A percentile compares a stretch with the other conserved stretches of the same genome.
Conservation (phyloP, 1,139 yeast species). For the Pneumocystis oryctolagi region DNA sequence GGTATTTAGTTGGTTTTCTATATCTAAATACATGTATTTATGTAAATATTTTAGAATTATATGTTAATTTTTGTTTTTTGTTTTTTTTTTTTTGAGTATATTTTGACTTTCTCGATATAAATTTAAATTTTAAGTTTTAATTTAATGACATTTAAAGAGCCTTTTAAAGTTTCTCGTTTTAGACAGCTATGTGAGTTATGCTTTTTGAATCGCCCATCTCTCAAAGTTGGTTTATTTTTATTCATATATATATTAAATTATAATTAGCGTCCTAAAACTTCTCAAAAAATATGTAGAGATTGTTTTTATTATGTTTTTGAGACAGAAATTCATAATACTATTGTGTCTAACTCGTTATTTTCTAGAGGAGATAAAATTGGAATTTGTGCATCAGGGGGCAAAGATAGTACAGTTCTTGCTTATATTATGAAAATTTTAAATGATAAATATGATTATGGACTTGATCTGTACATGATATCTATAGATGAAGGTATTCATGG, state of each 20-base stretch:
- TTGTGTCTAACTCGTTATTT: slow-evolving; percentile 53
- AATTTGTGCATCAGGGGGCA: slow-evolving; percentile 97
- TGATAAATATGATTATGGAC: slow-evolving; percentile 75
- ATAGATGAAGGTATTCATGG: slow-evolving; percentile 97
- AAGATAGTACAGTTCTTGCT: slow-evolving; percentile 92
- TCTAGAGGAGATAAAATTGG: slow-evolving; percentile 75
- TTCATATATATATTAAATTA: slow-evolving; percentile 7
- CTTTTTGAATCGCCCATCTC: slow-evolving; percentile 8
- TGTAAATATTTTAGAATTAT: neutral
- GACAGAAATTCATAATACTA: slow-evolving; percentile 88
- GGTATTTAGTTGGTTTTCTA: neutral
- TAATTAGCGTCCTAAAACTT: slow-evolving; percentile 81
- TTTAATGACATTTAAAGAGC: neutral
- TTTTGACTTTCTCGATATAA: neutral
- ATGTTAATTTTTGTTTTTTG: neutral
- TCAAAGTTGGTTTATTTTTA: neutral
- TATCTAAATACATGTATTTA: neutral
- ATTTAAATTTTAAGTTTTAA: neutral
- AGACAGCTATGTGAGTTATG: slow-evolving; percentile 5
- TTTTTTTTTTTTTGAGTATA: neutral
- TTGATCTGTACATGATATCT: slow-evolving; percentile 64
- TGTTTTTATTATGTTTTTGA: slow-evolving; percentile 88
- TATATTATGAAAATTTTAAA: slow-evolving; percentile 73
- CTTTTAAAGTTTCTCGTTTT: slow-evolving; percentile 3
- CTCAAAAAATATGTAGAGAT: slow-evolving; percentile 78